Evolutionary conservation across 441 rosid genomes (phyloP).

Genomic region (Pelargonium myrrhifolium): DNA sequence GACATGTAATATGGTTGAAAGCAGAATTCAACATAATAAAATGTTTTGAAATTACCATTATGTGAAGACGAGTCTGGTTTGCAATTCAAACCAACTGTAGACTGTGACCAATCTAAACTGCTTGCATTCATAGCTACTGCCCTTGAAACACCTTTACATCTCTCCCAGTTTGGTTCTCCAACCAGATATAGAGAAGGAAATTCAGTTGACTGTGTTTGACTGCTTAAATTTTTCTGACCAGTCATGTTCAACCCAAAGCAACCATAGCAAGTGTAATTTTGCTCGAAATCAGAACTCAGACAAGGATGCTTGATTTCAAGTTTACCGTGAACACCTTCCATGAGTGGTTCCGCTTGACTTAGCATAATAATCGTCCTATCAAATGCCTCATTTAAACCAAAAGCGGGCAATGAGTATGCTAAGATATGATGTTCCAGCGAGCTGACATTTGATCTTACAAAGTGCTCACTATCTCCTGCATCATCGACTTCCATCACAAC

Average conservation of each 20-base stretch:
- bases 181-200: constrained; percentile 19
- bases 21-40: background rate
- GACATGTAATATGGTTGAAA: background rate
- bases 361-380: constrained; percentile 46
- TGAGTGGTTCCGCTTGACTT: constrained; percentile 15
- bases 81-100: constrained; percentile 23
- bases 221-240: constrained; percentile 13
- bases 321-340: constrained; percentile 17
- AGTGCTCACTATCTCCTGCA: constrained; percentile 19
- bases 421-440: constrained; percentile 29
- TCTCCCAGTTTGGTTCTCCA: constrained; percentile 53
- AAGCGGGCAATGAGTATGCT: constrained; percentile 39
- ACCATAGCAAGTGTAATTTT: constrained; percentile 38
- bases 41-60: constrained; percentile 27
- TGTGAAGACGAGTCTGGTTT: constrained; percentile 21
- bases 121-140: constrained; percentile 44
- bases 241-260: constrained; percentile 19
- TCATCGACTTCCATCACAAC: constrained; percentile 36
- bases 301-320: constrained; percentile 45
- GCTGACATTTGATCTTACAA: constrained; percentile 33
- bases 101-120: constrained; percentile 21
- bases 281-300: constrained; percentile 30
- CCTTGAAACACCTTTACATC: constrained; percentile 36
- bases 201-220: constrained; percentile 16
- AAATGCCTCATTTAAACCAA: constrained; percentile 54